These are phyloP conservation scores for Coprinopsis strossmayeri DNA, from an alignment of 768 basidiomycete genomes.

Conservation along the genomic window DNA sequence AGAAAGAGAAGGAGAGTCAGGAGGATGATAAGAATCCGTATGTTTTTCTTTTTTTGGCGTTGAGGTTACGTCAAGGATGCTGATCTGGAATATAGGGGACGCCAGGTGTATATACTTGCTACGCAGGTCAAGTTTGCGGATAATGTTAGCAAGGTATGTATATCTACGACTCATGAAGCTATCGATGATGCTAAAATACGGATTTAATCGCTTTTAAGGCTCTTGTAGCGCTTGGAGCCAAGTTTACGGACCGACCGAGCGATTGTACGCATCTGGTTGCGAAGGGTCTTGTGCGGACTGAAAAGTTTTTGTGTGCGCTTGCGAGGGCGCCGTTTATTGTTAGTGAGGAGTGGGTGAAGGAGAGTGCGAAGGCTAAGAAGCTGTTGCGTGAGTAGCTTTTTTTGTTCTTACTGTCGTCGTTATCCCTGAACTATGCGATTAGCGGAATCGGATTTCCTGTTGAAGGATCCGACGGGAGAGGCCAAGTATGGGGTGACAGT, in stretches of 20 bases:
- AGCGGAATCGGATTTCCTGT: constrained; percentile 60
- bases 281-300: constrained; percentile 66
- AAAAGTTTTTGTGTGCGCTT: constrained; percentile 82
- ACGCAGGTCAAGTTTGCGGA: constrained; percentile 59
- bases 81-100: constrained; percentile 15
- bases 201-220: constrained; percentile 30
- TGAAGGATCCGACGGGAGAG: constrained; percentile 61
- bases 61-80: no score
- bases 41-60: no score
- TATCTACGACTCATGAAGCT: neutral
- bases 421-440: constrained; percentile 1
- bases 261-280: constrained; percentile 81
- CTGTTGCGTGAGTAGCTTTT: constrained; percentile 52
- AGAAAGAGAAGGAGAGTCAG: constrained; percentile 10
- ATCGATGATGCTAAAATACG: neutral
- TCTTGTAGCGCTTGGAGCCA: constrained; percentile 60
- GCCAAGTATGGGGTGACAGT: constrained; percentile 62
- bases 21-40: no score
- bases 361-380: constrained; percentile 46
- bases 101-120: constrained; percentile 51
- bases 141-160: constrained; percentile 51
- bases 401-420: neutral
- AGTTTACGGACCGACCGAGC: constrained; percentile 47
- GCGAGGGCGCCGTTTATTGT: constrained; percentile 57
- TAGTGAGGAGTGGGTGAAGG: constrained; percentile 60